A percentile compares a stretch with the other conserved stretches of the same genome.
These are phyloP conservation scores for Lolium multiflorum DNA, from an alignment of 176 grass and related monocot genomes.

Conservation along the genomic window DNA sequence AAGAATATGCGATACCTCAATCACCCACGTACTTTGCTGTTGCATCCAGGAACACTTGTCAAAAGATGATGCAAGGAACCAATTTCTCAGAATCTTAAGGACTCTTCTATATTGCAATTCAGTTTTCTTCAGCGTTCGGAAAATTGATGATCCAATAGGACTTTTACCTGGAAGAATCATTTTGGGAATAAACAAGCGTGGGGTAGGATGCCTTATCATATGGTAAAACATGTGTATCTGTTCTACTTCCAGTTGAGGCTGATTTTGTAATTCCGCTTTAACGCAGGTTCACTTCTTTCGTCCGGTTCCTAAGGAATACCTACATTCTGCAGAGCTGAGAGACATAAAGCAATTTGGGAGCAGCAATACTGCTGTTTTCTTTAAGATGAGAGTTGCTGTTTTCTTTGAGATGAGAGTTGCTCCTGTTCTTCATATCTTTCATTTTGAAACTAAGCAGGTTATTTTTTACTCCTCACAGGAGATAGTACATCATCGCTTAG, in stretches of 20 bases:
- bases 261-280: slow-evolving; percentile 46
- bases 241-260: slow-evolving; percentile 7
- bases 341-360: slow-evolving; percentile 99
- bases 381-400: slow-evolving; percentile 98
- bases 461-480: neutral
- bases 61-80: slow-evolving; percentile 97
- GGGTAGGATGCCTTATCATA: slow-evolving; percentile 60
- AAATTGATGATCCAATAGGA: slow-evolving; percentile 99
- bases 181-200: slow-evolving; percentile 96
- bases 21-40: neutral
- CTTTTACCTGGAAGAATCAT: slow-evolving; percentile 95
- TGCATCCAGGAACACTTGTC: slow-evolving; percentile 87
- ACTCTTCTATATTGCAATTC: slow-evolving; percentile 94
- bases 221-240: slow-evolving; percentile 20
- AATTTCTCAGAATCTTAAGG: slow-evolving; percentile 95
- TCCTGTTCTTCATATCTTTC: slow-evolving; percentile 94
- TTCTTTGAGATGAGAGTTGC: too few species aligned
- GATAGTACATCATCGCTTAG: neutral
- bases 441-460: slow-evolving; percentile 99
- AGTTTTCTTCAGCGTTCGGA: slow-evolving; percentile 94
- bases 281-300: slow-evolving; percentile 97
- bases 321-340: slow-evolving; percentile 98
- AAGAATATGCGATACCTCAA: slow-evolving; percentile 3
- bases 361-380: slow-evolving; percentile 99
- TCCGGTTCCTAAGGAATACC: slow-evolving; percentile 95